These are phyloP conservation scores for Mortierella sp. DNA, from an alignment of 371 early-diverging fungal genomes.

Conservation along the genomic window DNA sequence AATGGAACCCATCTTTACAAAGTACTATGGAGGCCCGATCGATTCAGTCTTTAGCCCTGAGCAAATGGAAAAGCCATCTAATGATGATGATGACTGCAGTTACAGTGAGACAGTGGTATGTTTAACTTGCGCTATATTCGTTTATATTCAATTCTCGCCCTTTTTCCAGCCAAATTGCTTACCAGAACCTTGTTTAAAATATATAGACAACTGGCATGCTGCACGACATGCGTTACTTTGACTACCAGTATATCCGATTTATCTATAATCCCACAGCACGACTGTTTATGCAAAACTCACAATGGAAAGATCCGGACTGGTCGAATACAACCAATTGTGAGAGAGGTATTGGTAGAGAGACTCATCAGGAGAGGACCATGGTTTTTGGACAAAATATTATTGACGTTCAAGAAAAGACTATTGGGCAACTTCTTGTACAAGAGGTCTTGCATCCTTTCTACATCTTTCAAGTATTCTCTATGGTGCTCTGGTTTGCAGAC, in stretches of 20 bases:
- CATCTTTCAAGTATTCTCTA: conserved; percentile 93
- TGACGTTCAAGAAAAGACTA: conserved; percentile 85
- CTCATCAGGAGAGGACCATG: conserved; percentile 68
- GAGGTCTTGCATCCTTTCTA: conserved; percentile 96
- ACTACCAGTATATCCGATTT: conserved; percentile 88
- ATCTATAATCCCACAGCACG: conserved; percentile 87
- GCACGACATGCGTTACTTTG: conserved; percentile 69
- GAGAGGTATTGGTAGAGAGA: conserved; percentile 66
- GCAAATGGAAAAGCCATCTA: conserved; percentile 54
- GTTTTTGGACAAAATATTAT: conserved; percentile 93
- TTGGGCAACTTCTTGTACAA: conserved; percentile 80
- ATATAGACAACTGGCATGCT: conserved; percentile 16
- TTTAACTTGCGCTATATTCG: neutral
- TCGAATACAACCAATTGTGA: conserved; percentile 62
- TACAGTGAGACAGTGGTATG: conserved; percentile 58
- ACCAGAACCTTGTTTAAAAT: neutral
- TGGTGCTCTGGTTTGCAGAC: conserved; percentile 92
- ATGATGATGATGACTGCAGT: conserved; percentile 46
- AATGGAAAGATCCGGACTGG: conserved; percentile 86
- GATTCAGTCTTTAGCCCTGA: conserved; percentile 74
- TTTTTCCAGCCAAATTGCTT: neutral
- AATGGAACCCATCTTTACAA: conserved; percentile 66
- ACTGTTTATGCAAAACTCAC: conserved; percentile 78
- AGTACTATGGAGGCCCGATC: conserved; percentile 75
- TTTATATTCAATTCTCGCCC: neutral